Evolutionary conservation across 768 basidiomycete species (phyloP), one percentile per base, ranked within the genome.

Genomic region (Fomitopsis serialis): DNA sequence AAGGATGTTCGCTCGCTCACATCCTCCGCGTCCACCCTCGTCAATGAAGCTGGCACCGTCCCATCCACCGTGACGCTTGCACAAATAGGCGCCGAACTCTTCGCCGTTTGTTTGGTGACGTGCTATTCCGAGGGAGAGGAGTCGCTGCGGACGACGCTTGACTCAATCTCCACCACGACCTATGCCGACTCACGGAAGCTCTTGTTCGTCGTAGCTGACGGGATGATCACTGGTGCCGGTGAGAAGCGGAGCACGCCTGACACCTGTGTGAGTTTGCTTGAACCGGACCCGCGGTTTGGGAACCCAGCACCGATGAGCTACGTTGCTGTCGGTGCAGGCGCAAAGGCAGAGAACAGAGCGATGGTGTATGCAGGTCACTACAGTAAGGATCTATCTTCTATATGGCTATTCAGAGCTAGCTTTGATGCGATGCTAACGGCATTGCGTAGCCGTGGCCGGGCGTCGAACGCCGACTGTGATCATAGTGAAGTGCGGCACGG

Each of bases 361-460:
- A 91, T 97, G 91, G 90, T 98, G 19, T 98, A 99, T 74, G 97
- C 97, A 48, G 97, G 97, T n/a, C 96, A 99, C 74, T 98, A 98
- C 70, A 90, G 93, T 95, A 68, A 66, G 92, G 80, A 29, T 35
- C 50, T 21, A 3, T 1, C 21, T 32, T 8, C 34, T 32, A 32
- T 22, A 11, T 37, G 19, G 25, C 34, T 19, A 15, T 51, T 4
- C n/a, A 27, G 10, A 17, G 1, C 8, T 4, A 7, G 4, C 3
- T 45, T 25, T 42, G 10, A 37, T 24, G 24, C n/a, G 45, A 3
- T 45, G 19, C 37, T 61, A 22, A 57, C 24, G 13, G 19, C 40
- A 42, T 44, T 11, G 27, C 12, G 56, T 44, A 87, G 89, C 85
- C 57, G 81, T 88, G 58, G 85, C 86, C 45, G 93, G 93, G 47